Evolutionary conservation across 352 stramenopile genomes (phyloP).

Genomic region (Globisporangium emineosum): DNA sequence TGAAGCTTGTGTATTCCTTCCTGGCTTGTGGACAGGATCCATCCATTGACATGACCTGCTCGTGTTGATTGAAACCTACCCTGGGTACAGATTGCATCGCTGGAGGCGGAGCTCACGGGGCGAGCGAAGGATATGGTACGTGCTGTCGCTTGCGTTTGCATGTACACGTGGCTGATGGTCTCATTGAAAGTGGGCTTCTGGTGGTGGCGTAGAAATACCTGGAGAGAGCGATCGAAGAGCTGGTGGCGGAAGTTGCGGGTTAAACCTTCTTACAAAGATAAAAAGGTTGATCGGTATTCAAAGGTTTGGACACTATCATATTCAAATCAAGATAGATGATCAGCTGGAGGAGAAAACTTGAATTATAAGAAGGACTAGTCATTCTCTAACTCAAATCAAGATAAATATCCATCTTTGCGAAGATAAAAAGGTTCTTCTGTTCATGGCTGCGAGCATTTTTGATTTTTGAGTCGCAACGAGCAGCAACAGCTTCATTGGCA

Average conservation of each 20-base stretch:
- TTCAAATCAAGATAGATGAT: background rate
- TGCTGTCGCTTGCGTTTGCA: background rate
- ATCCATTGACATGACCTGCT: background rate
- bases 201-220: conserved; percentile 2
- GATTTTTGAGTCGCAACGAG: background rate
- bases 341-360: background rate
- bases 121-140: conserved; percentile 38
- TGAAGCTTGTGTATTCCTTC: background rate
- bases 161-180: background rate
- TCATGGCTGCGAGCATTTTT: background rate
- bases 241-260: background rate
- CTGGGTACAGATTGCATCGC: conserved; percentile 21
- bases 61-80: background rate
- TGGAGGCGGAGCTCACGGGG: conserved; percentile 33
- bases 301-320: background rate
- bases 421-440: background rate
- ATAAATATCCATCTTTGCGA: background rate
- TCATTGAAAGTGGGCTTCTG: background rate
- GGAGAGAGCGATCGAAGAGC: conserved; percentile 12
- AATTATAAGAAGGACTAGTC: background rate
- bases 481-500: background rate
- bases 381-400: background rate
- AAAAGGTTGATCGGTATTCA: no score
- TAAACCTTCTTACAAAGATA: no score
- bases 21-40: background rate